Conservation (phyloP, 768 basidiomycete species). For the Leccinum obscurum region DNA sequence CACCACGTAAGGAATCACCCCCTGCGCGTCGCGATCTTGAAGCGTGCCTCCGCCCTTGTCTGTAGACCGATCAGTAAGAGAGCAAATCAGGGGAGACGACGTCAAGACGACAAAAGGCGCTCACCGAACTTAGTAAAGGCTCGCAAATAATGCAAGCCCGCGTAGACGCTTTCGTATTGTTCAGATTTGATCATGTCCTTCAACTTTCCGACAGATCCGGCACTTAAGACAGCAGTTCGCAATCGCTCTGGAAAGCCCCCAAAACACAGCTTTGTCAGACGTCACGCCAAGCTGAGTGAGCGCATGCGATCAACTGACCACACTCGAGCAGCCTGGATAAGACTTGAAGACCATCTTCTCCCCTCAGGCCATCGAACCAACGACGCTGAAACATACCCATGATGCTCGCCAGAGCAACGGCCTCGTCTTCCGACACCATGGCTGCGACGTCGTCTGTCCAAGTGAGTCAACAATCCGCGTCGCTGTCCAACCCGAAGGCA, state of each 20-base stretch:
- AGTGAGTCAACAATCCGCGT: not conserved
- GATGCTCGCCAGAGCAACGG: slow-evolving; percentile 10
- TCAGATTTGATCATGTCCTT: slow-evolving; percentile 16
- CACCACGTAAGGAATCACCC: slow-evolving; percentile 16
- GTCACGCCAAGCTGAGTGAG: too few relatives aligned
- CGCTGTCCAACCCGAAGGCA: not conserved
- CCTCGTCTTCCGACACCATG: slow-evolving; percentile 6
- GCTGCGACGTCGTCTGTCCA: slow-evolving; percentile 19
- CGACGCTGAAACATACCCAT: slow-evolving; percentile 25
- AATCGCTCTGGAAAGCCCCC: slow-evolving; percentile 14
- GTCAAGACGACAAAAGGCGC: not conserved
- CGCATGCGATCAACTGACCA: too few relatives aligned
- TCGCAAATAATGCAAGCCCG: slow-evolving; percentile 27
- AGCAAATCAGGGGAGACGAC: not conserved
- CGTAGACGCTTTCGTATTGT: slow-evolving; percentile 10
- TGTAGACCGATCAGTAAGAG: not conserved
- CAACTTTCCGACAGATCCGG: slow-evolving; percentile 15
- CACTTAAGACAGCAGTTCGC: slow-evolving; percentile 15
- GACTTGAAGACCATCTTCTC: slow-evolving; percentile 28
- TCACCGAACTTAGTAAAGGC: slow-evolving; percentile 21
- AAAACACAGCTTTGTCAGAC: too few relatives aligned
- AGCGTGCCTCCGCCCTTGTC: slow-evolving; percentile 9
- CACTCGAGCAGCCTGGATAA: slow-evolving; percentile 14
- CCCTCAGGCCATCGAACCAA: slow-evolving; percentile 30
- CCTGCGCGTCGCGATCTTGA: not conserved